Percentiles rank a stretch among this genome's conserved stretches.
phyloP scores from a whole-genome alignment of 257 asterid genomes.

The Fraxinus pennsylvanica region DNA sequence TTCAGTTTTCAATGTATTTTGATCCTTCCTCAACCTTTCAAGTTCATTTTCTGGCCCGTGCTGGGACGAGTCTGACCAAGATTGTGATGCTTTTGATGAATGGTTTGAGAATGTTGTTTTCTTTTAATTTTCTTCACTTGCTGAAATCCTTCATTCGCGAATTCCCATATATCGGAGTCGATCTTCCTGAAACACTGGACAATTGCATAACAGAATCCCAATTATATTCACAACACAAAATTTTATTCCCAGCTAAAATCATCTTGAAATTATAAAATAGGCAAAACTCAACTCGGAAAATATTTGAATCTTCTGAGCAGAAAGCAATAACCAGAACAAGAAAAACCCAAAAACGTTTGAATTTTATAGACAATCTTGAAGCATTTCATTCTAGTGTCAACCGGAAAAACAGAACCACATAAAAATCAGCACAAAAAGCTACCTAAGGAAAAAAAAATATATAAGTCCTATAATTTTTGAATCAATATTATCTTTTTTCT shows the following conservation, averaged over 20 bases:
- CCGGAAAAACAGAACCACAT: too few species aligned
- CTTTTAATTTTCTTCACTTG: constrained; percentile 74
- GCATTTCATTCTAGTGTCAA: too few species aligned
- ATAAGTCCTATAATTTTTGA: too few species aligned
- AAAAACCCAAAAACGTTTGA: too few species aligned
- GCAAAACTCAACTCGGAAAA: not conserved
- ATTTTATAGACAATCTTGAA: too few species aligned
- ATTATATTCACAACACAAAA: not conserved
- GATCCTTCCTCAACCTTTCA: constrained; percentile 36
- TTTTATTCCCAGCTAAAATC: not conserved
- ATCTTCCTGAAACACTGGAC: constrained; percentile 78
- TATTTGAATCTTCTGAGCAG: not conserved
- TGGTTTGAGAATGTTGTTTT: constrained; percentile 45
- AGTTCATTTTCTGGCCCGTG: constrained; percentile 28
- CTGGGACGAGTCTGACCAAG: constrained; percentile 26
- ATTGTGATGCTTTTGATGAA: constrained; percentile 25
- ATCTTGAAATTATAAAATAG: not conserved
- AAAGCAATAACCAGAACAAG: too few species aligned
- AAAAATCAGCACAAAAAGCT: too few species aligned
- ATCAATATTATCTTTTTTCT: too few species aligned
- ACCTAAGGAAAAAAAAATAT: too few species aligned
- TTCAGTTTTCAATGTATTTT: constrained; percentile 30
- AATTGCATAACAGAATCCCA: constrained; percentile 15
- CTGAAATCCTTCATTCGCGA: constrained; percentile 69
- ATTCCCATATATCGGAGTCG: constrained; percentile 88